Base-by-base conservation (phyloP, 495 filamentous ascomycete species). In the Lophiotrema nucula region DNA sequence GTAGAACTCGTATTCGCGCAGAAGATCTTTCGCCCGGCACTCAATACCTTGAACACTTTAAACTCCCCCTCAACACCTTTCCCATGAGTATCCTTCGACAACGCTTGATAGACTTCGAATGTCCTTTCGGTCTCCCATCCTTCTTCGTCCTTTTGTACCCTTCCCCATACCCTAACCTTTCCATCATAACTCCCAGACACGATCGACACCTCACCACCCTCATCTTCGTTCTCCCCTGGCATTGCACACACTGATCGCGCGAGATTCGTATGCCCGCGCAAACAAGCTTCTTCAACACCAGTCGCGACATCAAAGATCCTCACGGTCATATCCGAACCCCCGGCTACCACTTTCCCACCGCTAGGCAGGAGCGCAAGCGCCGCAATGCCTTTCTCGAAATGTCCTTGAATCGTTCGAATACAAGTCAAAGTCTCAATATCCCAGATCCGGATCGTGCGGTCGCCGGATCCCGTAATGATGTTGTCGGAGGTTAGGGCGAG, bases 271-370 rank as follows among this genome's bases (percentile, higher is more conserved):
- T 50, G 47, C 1, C 18, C 47, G 18, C 18, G 4, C n/a, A 50
- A 50, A 25, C 47, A 50, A 3, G 8, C 2, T 16, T 35, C 18
- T 19, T 50, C 47, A 2, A 2, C 28, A 4, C 47, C 47, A 15
- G 47, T 50, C 11, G 8, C 47, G n/a, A 50, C 10, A 50, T 50
- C 47, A 15, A 15, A 50, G 12, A 37, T 19, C 11, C 47, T 26
- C 3, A 38, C 28, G 11, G 47, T 37, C 3, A 23, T 12, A 22
- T 50, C 47, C 2, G 47, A 37, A 18, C 27, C 22, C 5, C 8
- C 47, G 27, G 50, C 41, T 8, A 53, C 26, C 13, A 53, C 1
- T 16, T 23, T 25, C 21, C 23, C 5, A 26, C 19, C 31, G 6
- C 21, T 11, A 18, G 15, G 10, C 25, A 37, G 43, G 18, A 53